Conservation (phyloP, 768 basidiomycete genomes). For the Boletus rubescentipes region DNA sequence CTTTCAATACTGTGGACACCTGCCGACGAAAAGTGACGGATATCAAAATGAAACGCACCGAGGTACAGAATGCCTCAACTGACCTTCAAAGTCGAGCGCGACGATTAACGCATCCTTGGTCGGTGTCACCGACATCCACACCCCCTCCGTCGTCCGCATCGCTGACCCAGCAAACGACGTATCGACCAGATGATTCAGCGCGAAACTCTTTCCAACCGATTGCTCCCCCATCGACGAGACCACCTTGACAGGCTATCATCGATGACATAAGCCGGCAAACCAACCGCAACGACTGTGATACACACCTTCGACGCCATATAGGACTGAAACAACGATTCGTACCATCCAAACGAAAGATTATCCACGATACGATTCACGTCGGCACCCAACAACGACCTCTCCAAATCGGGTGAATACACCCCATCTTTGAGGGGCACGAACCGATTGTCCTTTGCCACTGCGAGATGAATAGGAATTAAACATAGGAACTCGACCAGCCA, state of each 20-base stretch:
- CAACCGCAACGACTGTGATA: accelerated
- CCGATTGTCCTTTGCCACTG: conserved; percentile 56
- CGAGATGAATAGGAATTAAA: conserved; percentile 64
- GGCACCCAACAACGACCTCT: conserved; percentile 55
- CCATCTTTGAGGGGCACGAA: conserved; percentile 64
- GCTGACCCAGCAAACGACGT: conserved; percentile 67
- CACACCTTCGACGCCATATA: conserved; percentile 57
- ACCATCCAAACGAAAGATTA: conserved; percentile 59
- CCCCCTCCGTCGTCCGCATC: conserved; percentile 66
- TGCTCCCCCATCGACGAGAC: conserved; percentile 72
- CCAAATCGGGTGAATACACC: conserved; percentile 47
- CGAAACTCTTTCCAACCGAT: conserved; percentile 61
- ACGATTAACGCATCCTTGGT: conserved; percentile 54
- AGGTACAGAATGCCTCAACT: neutral
- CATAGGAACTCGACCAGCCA: conserved; percentile 63
- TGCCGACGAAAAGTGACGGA: neutral
- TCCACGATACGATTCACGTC: conserved; percentile 59
- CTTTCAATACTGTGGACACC: conserved; percentile 66
- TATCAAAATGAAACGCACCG: neutral
- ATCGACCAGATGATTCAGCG: conserved; percentile 59
- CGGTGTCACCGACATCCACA: conserved; percentile 68
- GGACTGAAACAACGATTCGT: conserved; percentile 61
- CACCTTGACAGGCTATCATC: conserved; percentile 53
- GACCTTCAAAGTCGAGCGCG: conserved; percentile 65
- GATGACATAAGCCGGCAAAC: neutral